Conservation (phyloP, 1,139 yeast species). For the Entelexis paramagnoliae region DNA sequence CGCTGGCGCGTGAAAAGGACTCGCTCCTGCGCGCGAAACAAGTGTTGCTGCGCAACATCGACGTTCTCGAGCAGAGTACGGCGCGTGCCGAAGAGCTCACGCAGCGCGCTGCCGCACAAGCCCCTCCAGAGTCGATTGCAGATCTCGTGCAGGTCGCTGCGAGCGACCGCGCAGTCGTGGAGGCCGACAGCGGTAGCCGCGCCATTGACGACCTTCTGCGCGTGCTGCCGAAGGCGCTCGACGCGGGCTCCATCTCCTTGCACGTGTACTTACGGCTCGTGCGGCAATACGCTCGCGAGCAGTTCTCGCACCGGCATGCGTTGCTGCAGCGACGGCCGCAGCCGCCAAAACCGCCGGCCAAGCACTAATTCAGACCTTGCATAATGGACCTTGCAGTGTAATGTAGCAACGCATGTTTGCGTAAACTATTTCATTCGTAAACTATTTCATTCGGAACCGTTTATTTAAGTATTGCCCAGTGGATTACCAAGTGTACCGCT, state of each 20-base stretch:
- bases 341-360: constrained; percentile 5
- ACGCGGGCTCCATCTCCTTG: constrained; percentile 37
- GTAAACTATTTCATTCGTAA: too few relatives aligned
- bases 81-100: neutral
- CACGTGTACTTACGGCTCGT: constrained; percentile 49
- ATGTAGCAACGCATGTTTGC: too few relatives aligned
- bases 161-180: constrained; percentile 21
- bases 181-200: constrained; percentile 52
- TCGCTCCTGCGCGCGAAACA: neutral
- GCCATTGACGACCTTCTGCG: constrained; percentile 62
- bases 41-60: constrained; percentile 7
- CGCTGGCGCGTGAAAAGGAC: neutral
- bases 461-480: too few relatives aligned
- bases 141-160: constrained; percentile 9
- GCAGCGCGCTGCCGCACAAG: neutral
- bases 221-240: constrained; percentile 49
- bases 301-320: constrained; percentile 35
- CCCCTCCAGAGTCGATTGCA: neutral
- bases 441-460: too few relatives aligned
- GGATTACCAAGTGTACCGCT: too few relatives aligned
- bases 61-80: neutral
- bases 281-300: constrained; percentile 63
- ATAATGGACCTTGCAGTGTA: too few relatives aligned
- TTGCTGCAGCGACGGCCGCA: constrained; percentile 1
- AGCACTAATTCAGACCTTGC: neutral